Evolutionary conservation across 2,329 filamentous ascomycete species (phyloP).

Genomic region (Furcasterigmium furcatum): DNA sequence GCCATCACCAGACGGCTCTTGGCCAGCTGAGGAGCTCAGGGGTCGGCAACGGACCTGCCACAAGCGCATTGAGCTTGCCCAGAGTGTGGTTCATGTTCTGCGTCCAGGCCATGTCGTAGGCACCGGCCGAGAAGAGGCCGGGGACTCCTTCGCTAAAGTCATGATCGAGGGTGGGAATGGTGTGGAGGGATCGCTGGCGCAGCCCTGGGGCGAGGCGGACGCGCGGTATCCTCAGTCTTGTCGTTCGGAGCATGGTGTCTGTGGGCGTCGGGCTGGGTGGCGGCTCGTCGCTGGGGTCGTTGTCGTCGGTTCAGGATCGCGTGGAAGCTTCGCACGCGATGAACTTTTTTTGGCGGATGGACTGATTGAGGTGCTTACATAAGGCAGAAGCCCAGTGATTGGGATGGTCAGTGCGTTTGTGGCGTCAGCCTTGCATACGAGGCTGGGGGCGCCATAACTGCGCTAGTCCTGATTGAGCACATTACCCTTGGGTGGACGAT

Average conservation of each 20-base stretch:
- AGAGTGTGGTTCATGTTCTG: slow-evolving; percentile 75
- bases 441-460: too few species aligned
- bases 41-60: slow-evolving; percentile 57
- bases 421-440: too few species aligned
- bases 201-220: slow-evolving; percentile 31
- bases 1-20: too few species aligned
- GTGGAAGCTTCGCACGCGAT: neutral
- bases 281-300: neutral
- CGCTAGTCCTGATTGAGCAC: too few species aligned
- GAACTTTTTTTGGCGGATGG: neutral
- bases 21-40: neutral
- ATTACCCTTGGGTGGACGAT: too few species aligned
- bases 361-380: neutral
- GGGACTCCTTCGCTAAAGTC: slow-evolving; percentile 54
- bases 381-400: too few species aligned
- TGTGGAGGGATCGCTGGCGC: slow-evolving; percentile 37
- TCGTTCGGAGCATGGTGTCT: slow-evolving; percentile 48
- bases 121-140: slow-evolving; percentile 66
- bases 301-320: neutral
- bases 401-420: too few species aligned
- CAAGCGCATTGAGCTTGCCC: slow-evolving; percentile 72
- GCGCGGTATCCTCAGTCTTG: slow-evolving; percentile 50
- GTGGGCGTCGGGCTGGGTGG: slow-evolving; percentile 6
- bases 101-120: slow-evolving; percentile 75
- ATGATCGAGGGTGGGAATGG: slow-evolving; percentile 42